These are phyloP conservation scores for Apiospora kogelbergensis DNA, from an alignment of 2,329 filamentous ascomycete species.

Conservation along the genomic window DNA sequence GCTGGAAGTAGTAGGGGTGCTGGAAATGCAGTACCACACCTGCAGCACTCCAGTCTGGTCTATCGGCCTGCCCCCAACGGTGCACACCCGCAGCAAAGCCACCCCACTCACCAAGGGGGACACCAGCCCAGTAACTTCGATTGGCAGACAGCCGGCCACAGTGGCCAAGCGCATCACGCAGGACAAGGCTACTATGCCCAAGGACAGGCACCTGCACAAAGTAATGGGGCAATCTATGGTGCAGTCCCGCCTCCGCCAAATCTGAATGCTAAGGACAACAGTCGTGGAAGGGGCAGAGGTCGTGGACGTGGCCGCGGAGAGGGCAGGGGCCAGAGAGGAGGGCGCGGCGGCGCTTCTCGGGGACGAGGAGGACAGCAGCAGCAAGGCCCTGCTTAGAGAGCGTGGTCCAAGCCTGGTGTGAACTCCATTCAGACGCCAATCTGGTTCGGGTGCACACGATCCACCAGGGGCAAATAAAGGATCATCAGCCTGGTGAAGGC, in stretches of 20 bases:
- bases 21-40: conserved; percentile 39
- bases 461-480: neutral
- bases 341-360: conserved; percentile 40
- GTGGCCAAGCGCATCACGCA: conserved; percentile 16
- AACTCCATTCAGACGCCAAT: neutral
- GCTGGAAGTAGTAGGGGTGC: neutral
- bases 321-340: conserved; percentile 35
- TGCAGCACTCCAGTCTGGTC: conserved; percentile 53
- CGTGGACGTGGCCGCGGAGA: conserved; percentile 34
- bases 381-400: neutral
- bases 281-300: conserved; percentile 40
- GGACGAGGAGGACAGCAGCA: conserved; percentile 17
- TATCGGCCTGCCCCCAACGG: conserved; percentile 42
- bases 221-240: conserved; percentile 43
- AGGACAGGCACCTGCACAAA: conserved; percentile 39
- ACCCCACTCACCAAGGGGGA: conserved; percentile 15
- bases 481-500: neutral
- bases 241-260: conserved; percentile 61
- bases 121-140: conserved; percentile 27
- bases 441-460: neutral
- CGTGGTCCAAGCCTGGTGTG: neutral
- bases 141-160: conserved; percentile 29
- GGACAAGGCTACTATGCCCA: conserved; percentile 14
- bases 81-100: conserved; percentile 8
- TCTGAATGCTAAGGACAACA: conserved; percentile 42